A percentile compares a stretch with the other conserved stretches of the same genome.
These are phyloP conservation scores for Pythium utonaiense DNA, from an alignment of 352 stramenopile species.

Conservation along the genomic window DNA sequence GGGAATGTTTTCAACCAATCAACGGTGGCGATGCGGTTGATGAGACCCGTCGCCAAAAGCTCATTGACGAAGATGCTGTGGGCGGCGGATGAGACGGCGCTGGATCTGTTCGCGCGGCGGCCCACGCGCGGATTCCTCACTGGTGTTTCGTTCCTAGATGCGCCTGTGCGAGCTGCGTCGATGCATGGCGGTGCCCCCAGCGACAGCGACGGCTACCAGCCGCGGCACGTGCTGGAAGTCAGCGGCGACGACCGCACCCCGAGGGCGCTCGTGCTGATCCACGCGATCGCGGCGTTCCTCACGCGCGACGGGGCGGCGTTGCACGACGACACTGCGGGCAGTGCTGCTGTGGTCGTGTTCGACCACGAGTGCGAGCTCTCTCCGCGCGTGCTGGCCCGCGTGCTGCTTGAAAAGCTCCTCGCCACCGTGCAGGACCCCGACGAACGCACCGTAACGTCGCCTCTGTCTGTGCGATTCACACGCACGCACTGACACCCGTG, in stretches of 20 bases:
- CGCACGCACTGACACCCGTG: background rate
- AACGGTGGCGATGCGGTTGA: no score
- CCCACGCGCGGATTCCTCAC: slow-evolving; percentile 50
- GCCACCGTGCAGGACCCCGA: slow-evolving; percentile 2
- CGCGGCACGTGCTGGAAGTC: slow-evolving; percentile 63
- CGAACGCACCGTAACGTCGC: slow-evolving; percentile 16
- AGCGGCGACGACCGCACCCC: slow-evolving; percentile 37
- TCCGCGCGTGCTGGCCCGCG: slow-evolving; percentile 22
- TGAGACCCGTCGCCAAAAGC: no score
- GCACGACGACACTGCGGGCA: background rate
- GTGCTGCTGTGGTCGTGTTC: slow-evolving; percentile 53
- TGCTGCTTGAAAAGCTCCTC: slow-evolving; percentile 22
- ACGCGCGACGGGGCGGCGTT: slow-evolving; percentile 12
- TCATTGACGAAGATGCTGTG: slow-evolving; percentile 22
- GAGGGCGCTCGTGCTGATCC: slow-evolving; percentile 45
- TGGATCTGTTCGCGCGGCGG: slow-evolving; percentile 68
- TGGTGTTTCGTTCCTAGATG: slow-evolving; percentile 51
- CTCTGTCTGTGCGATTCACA: background rate
- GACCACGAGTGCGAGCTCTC: slow-evolving; percentile 57
- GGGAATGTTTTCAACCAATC: no score
- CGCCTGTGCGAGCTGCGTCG: slow-evolving; percentile 20
- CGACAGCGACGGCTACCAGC: slow-evolving; percentile 37
- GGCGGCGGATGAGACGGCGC: slow-evolving; percentile 61
- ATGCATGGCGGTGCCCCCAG: background rate
- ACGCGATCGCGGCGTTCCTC: slow-evolving; percentile 59